Conservation (phyloP, 2,329 filamentous ascomycete genomes). For the Phialemoniopsis sp. region DNA sequence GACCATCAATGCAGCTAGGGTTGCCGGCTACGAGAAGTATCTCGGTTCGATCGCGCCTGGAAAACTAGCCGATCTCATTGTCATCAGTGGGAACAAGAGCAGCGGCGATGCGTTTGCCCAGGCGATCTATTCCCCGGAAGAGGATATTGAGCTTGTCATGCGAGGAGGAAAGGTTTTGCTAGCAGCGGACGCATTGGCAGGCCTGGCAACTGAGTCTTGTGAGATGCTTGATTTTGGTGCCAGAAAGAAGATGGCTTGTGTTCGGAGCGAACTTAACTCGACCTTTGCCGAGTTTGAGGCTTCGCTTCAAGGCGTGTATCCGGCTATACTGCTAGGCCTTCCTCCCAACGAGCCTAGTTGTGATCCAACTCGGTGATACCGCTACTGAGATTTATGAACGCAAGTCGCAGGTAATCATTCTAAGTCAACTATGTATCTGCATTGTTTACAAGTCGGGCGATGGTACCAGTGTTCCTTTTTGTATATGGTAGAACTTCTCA, state of each 20-base stretch:
- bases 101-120: slow-evolving; percentile 10
- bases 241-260: slow-evolving; percentile 12
- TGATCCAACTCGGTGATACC: no score
- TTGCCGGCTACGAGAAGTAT: slow-evolving; percentile 28
- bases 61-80: slow-evolving; percentile 35
- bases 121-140: slow-evolving; percentile 13
- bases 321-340: slow-evolving; percentile 10
- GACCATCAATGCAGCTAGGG: slow-evolving; percentile 36
- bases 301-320: slow-evolving; percentile 15
- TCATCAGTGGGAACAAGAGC: slow-evolving; percentile 23
- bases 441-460: no score
- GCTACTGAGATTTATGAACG: no score
- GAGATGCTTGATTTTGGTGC: slow-evolving; percentile 12
- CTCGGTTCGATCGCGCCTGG: slow-evolving; percentile 35
- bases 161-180: slow-evolving; percentile 17
- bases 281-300: slow-evolving; percentile 13
- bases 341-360: slow-evolving; percentile 15
- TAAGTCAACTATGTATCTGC: no score
- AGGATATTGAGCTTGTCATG: slow-evolving; percentile 19
- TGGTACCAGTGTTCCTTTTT: no score
- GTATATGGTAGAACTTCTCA: no score
- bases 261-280: slow-evolving; percentile 16
- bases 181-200: slow-evolving; percentile 7
- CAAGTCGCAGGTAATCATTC: no score
- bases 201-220: slow-evolving; percentile 9